Evolutionary conservation across 2,329 filamentous ascomycete genomes (phyloP).

Genomic region (Chaetomiaceae sp.): DNA sequence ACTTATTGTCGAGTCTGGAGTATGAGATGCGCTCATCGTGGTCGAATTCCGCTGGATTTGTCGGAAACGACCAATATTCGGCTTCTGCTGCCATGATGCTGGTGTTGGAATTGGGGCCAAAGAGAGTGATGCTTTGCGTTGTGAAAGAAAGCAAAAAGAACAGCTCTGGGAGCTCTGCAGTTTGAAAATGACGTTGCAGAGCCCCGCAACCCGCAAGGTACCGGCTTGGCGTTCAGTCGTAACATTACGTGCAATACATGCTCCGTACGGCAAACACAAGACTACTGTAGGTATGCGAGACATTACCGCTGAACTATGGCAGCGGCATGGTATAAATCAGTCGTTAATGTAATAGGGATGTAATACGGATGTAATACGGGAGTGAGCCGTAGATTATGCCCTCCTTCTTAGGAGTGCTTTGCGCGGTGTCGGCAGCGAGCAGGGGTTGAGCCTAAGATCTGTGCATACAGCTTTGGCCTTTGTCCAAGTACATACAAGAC

Average conservation of each 20-base stretch:
- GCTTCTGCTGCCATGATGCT: constrained; percentile 23
- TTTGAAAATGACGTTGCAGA: constrained; percentile 4
- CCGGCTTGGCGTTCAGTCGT: not conserved
- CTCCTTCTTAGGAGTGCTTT: no score
- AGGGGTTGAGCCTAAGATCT: no score
- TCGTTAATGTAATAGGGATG: no score
- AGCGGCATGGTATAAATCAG: no score
- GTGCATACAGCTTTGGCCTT: no score
- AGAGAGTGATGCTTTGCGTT: not conserved
- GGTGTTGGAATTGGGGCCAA: not conserved
- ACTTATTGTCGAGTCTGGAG: constrained; percentile 77
- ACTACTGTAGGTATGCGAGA: no score
- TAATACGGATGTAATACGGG: no score
- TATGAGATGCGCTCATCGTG: constrained; percentile 79
- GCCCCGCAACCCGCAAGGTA: constrained; percentile 1
- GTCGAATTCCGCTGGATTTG: constrained; percentile 64
- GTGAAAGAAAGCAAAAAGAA: no score
- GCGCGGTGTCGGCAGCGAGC: no score
- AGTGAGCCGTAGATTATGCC: no score
- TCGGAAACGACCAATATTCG: constrained; percentile 47
- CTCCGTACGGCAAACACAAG: not conserved
- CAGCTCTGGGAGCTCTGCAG: not conserved
- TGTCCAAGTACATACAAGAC: not conserved
- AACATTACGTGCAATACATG: not conserved
- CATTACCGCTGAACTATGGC: no score